Percentiles rank a stretch among this genome's conserved stretches.
phyloP scores from a whole-genome alignment of 352 stramenopile genomes.

The Elongisporangium anandrum region DNA sequence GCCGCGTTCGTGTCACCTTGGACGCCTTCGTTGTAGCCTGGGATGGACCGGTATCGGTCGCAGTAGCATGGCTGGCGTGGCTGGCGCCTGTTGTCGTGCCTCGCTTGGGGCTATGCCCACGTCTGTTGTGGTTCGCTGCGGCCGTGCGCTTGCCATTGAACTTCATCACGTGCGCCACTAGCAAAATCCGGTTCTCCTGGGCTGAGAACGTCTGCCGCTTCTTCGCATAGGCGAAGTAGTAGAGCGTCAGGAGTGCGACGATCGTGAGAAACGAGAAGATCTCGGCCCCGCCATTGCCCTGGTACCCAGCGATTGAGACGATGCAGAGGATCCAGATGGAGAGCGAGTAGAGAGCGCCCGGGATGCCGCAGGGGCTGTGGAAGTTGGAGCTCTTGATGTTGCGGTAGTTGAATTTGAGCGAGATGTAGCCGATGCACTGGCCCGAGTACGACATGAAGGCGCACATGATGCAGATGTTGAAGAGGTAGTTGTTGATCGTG shows the following conservation, averaged over 20 bases:
- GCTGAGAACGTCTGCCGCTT: conserved; percentile 15
- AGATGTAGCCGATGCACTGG: conserved; percentile 23
- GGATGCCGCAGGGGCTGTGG: conserved; percentile 14
- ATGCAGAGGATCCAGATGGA: conserved; percentile 11
- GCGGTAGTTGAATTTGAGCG: conserved; percentile 14
- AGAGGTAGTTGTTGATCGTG: conserved; percentile 5
- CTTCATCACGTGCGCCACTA: conserved; percentile 10
- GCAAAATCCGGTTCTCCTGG: conserved; percentile 12
- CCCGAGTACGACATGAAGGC: conserved; percentile 25
- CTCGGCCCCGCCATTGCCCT: conserved; percentile 5
- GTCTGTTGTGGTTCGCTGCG: not conserved
- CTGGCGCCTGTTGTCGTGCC: too few species aligned
- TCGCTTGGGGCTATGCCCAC: too few species aligned
- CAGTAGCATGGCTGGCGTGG: too few species aligned
- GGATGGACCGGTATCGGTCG: too few species aligned
- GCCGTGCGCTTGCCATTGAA: conserved; percentile 7
- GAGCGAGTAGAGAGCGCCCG: conserved; percentile 10
- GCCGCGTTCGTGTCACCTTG: too few species aligned
- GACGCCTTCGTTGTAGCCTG: too few species aligned
- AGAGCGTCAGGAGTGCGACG: conserved; percentile 6
- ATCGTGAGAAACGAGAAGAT: conserved; percentile 7
- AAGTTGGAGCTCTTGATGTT: conserved; percentile 16
- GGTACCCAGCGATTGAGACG: conserved; percentile 8
- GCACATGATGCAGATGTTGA: conserved; percentile 16
- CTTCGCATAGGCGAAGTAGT: conserved; percentile 14